Evolutionary conservation across 192 early-diverging fungal species (phyloP), one percentile per base, ranked within the genome.

Genomic region (Coemansia javaensis): DNA sequence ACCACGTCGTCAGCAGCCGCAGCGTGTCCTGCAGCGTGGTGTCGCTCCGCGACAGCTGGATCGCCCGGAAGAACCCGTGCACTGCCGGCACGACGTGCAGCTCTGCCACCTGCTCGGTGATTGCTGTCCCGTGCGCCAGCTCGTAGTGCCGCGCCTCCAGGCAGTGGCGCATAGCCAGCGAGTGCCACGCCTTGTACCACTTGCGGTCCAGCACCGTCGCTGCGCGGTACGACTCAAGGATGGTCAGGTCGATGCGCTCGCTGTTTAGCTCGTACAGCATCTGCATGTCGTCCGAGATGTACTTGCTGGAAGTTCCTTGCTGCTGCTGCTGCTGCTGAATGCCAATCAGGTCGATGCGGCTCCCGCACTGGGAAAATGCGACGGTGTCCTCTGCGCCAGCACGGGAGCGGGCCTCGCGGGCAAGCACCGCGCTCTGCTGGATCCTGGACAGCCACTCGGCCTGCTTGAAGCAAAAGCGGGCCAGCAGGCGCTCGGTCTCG

Each of bases 131-230:
- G 34, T 76, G 69, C 62, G 88, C 83, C 35, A 89, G 87, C 50
- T 86, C 81, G 58, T 86, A 85, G 2, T 79, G 75, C 48, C 92
- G 79, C 22, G 87, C 86, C 58, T 99, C 93, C 60, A 92, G 91
- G 60, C 94, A 95, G 30, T 72, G 68, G 5, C 85, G 84, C 16
- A 95, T 63, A n/a, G 93, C 96, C 90, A 93, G 93, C 23, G 90
- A 82, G 48, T 99, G 96, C 94, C 94, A 99, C n/a, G 93, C 94
- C 53, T 86, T 98, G 80, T 99, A 97, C 92, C 92, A 97, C 39
- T 91, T 81, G 67, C 81, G 81, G 73, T 96, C 91, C 76, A 90
- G 83, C 36, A 87, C 82, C 7, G 91, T 95, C 0, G 96, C 96
- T 7, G 90, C 84, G 0, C 83, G 70, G 59, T 91, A 94, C 2